These are phyloP conservation scores for Buddleja alternifolia DNA, from an alignment of 257 asterid species.

Conservation along the genomic window DNA sequence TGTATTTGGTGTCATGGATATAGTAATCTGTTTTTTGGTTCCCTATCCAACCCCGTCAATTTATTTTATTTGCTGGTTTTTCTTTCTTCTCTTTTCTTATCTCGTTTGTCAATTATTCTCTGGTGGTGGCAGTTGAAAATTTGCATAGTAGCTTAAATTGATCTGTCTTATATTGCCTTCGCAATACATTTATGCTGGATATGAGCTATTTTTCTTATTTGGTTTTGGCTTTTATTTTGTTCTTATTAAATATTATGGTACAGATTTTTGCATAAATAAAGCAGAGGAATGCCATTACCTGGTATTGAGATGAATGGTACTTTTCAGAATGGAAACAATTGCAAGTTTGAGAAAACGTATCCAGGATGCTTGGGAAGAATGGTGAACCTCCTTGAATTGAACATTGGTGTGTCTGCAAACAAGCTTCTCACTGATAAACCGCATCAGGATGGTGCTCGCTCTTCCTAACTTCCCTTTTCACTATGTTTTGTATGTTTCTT, in stretches of 20 bases:
- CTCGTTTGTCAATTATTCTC: background rate
- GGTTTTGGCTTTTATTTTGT: slow-evolving; percentile 6
- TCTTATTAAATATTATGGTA: slow-evolving; percentile 9
- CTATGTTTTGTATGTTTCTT: background rate
- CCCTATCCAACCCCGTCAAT: background rate
- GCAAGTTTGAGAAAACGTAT: slow-evolving; percentile 44
- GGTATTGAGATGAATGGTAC: slow-evolving; percentile 59
- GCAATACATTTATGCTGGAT: slow-evolving; percentile 19
- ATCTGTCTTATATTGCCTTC: slow-evolving; percentile 15
- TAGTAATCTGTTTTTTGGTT: slow-evolving; percentile 8
- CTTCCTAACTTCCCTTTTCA: background rate
- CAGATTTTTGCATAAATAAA: slow-evolving; percentile 27
- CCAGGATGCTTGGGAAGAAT: slow-evolving; percentile 76
- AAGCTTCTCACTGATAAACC: slow-evolving; percentile 80
- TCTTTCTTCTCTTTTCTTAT: background rate
- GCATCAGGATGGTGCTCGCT: slow-evolving; percentile 65
- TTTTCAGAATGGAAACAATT: slow-evolving; percentile 41
- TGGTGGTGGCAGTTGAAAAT: slow-evolving; percentile 13
- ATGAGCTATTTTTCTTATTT: slow-evolving; percentile 23
- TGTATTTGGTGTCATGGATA: slow-evolving; percentile 14
- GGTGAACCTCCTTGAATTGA: slow-evolving; percentile 74
- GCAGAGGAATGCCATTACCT: slow-evolving; percentile 24
- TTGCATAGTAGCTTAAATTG: slow-evolving; percentile 19
- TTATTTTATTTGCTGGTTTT: background rate
- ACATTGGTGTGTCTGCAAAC: slow-evolving; percentile 63